Conservation (phyloP, 2,329 filamentous ascomycete genomes). For the Stagonosporopsis chrysanthemi region DNA sequence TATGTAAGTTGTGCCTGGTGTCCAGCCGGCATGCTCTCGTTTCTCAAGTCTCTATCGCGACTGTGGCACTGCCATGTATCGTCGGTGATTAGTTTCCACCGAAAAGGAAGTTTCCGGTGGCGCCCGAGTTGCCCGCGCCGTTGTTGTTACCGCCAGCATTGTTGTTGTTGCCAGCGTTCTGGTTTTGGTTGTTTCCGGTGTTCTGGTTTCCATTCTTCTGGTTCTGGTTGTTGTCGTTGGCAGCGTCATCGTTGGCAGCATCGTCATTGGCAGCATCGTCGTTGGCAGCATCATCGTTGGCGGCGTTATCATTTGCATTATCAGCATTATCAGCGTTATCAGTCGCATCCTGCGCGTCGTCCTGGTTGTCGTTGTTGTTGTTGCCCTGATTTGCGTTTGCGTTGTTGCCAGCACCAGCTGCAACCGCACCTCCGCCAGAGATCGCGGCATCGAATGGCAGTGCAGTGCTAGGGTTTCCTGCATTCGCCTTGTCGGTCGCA, state of each 20-base stretch:
- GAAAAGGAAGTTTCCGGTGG: conserved; percentile 9
- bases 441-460: conserved; percentile 41
- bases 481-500: conserved; percentile 55
- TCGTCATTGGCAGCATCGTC: not conserved
- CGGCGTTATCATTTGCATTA: not conserved
- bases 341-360: not conserved
- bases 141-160: conserved; percentile 3
- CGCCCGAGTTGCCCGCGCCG: not conserved
- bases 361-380: not conserved
- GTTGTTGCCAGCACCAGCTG: conserved; percentile 10
- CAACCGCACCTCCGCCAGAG: conserved; percentile 27
- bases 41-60: not conserved
- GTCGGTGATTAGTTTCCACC: not conserved
- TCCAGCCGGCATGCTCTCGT: not conserved
- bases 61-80: not conserved
- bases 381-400: not conserved
- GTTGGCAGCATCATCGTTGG: not conserved
- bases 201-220: not conserved
- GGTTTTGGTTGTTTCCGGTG: not conserved
- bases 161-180: not conserved
- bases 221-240: not conserved
- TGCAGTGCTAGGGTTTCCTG: conserved; percentile 54
- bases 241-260: not conserved
- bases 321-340: not conserved
- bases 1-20: not conserved